Evolutionary conservation across 768 basidiomycete genomes (phyloP).

Genomic region (Mycena sanguinolenta): DNA sequence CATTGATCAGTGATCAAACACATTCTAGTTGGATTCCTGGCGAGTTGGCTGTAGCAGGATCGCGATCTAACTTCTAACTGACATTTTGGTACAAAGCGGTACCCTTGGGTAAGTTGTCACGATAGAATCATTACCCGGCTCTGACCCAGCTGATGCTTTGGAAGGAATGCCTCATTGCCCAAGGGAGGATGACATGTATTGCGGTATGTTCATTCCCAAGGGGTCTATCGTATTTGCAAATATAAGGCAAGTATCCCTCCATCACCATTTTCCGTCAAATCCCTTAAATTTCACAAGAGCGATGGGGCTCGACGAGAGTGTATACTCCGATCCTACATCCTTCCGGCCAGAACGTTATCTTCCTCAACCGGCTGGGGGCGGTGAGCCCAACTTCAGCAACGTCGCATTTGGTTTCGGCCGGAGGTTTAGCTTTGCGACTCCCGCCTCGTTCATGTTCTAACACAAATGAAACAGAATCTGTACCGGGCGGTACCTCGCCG

Average conservation of each 20-base stretch:
- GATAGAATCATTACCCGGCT: too few relatives aligned
- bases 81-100: too few relatives aligned
- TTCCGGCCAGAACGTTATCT: conserved; percentile 47
- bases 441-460: not conserved
- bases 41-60: too few relatives aligned
- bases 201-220: conserved; percentile 51
- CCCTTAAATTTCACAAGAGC: too few relatives aligned
- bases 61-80: too few relatives aligned
- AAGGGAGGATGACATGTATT: conserved; percentile 51
- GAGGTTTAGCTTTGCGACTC: not conserved
- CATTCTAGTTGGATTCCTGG: too few relatives aligned
- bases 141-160: conserved; percentile 2
- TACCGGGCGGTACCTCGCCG: conserved; percentile 62
- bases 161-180: conserved; percentile 48
- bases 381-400: conserved; percentile 21
- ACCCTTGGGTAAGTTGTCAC: too few relatives aligned
- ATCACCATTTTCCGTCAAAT: too few relatives aligned
- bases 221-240: conserved; percentile 41
- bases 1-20: not conserved
- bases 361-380: conserved; percentile 17
- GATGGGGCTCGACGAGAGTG: too few relatives aligned
- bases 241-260: too few relatives aligned
- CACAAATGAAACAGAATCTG: conserved; percentile 53
- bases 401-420: conserved; percentile 27
- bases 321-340: conserved; percentile 40